Conservation (phyloP, 345 rosid species). For the Leavenworthia alabamica region DNA sequence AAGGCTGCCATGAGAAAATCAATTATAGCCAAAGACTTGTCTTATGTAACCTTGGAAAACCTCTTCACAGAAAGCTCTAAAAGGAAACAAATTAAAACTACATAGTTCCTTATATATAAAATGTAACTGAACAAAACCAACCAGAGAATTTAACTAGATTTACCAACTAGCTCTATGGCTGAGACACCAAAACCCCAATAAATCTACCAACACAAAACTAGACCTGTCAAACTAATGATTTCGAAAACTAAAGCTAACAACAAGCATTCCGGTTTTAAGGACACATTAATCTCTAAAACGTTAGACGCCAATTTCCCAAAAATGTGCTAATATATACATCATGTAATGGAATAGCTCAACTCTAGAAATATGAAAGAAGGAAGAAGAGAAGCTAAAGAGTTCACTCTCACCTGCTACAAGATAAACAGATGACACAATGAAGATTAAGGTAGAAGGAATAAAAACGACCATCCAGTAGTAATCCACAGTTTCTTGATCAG, state of each 20-base stretch:
- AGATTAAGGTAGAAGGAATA: conserved; percentile 53
- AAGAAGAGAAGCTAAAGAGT: background rate
- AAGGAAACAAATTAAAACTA: background rate
- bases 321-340: background rate
- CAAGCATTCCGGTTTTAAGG: background rate
- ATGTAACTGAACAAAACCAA: background rate
- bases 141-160: background rate
- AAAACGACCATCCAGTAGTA: conserved; percentile 89
- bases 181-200: background rate
- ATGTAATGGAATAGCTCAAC: background rate
- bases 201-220: background rate
- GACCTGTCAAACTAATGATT: background rate
- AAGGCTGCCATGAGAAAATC: background rate
- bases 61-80: background rate
- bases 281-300: background rate
- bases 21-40: background rate
- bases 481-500: conserved; percentile 84
- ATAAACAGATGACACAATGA: conserved; percentile 57
- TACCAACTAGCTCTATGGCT: background rate
- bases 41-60: background rate
- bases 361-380: background rate
- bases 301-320: background rate
- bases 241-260: background rate
- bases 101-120: background rate
- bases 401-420: conserved; percentile 62